Evolutionary conservation across 306 rosid species (phyloP), one percentile per base, ranked within the genome.

Genomic region (Vigna nakashimae): DNA sequence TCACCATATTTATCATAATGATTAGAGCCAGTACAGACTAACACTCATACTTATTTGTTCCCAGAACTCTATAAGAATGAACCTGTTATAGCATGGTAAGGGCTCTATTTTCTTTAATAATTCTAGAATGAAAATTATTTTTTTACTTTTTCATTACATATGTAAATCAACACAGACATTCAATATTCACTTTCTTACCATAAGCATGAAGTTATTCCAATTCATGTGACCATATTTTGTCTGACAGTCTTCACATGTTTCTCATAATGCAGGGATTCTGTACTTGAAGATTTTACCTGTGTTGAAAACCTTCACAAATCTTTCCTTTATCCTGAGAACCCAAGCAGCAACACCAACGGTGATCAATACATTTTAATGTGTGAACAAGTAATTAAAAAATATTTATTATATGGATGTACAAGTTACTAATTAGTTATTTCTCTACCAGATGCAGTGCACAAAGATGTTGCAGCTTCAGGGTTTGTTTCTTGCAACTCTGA

Each of bases 241-340:
- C 79, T 83, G 73, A 82, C 34, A 38, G 28, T 24, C 65, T 71
- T 81, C 64, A 77, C 82, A 70, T 73, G 50, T 76, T 79, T 78
- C 17, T 45, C 67, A 75, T 65, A 63, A 79, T 86, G 88, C 87
- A 92, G 97, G 90, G 83, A 82, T 84, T 89, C 92, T 68, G 76
- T 90, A 65, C 81, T 89, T 70, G 92, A 84, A 64, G 93, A 88
- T 85, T 77, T 78, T 68, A 88, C 89, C 0, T 73, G 59, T 65
- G 78, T 49, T 32, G 92, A 87, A 79, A 77, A 78, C 58, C 65
- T 4, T 38, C 81, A 79, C 6, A 77, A 77, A 22, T 79, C 91
- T 20, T 82, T 82, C 87, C 85, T 65, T 45, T 81, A 73, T 72
- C 83, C 90, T 53, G 89, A 85, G 77, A 80, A 86, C 20, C 82